phyloP scores from a whole-genome alignment of 2,329 filamentous ascomycete species.

The Sphaerulina vaccinii region DNA sequence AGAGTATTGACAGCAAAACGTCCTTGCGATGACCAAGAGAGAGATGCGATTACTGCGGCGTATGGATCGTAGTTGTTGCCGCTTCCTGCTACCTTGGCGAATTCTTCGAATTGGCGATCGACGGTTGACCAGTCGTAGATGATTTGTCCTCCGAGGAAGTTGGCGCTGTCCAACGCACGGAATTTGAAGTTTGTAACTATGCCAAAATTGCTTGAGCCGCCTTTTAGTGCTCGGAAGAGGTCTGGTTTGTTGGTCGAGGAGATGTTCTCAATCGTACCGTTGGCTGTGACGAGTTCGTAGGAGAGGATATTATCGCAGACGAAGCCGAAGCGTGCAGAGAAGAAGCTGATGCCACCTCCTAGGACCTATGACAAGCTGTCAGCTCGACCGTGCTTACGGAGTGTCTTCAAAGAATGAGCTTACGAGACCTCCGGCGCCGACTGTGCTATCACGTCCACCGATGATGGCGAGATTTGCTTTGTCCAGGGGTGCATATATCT shows the following conservation, averaged over 20 bases:
- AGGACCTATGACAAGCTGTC: conserved; percentile 17
- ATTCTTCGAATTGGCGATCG: not conserved
- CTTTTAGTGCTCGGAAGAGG: conserved; percentile 27
- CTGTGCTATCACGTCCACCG: conserved; percentile 24
- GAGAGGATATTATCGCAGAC: conserved; percentile 31
- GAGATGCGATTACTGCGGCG: not conserved
- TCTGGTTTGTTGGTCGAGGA: conserved; percentile 21
- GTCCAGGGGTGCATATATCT: conserved; percentile 21
- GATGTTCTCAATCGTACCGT: conserved; percentile 26
- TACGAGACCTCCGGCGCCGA: conserved; percentile 32
- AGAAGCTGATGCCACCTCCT: conserved; percentile 35
- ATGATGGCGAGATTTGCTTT: conserved; percentile 13
- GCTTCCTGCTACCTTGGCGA: conserved; percentile 14
- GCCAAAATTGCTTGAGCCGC: conserved; percentile 31
- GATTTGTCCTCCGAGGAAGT: conserved; percentile 9
- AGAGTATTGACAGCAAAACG: not conserved
- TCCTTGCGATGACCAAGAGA: not conserved
- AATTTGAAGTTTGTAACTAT: conserved; percentile 30
- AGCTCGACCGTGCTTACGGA: no score
- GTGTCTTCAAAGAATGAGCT: no score
- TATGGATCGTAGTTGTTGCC: conserved; percentile 47
- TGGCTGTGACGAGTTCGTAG: conserved; percentile 29
- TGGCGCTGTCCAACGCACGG: conserved; percentile 17
- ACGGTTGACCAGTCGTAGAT: not conserved
- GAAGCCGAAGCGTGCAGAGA: conserved; percentile 28